Base-by-base conservation (phyloP, 2,329 filamentous ascomycete species). In the Metarhizium humberi region DNA sequence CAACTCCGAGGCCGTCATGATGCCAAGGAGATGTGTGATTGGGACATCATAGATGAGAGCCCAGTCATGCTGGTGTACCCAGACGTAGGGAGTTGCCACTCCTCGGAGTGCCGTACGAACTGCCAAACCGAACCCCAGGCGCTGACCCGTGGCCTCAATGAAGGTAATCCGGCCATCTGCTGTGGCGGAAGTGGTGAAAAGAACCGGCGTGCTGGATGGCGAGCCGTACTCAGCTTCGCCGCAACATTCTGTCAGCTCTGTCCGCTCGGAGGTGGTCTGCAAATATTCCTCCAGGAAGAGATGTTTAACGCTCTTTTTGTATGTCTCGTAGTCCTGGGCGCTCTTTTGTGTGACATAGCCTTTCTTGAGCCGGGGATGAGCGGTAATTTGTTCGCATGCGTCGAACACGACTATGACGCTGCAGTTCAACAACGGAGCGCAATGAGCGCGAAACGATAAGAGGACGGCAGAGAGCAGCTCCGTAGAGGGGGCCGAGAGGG, bases 1-100 rank as follows among this genome's bases (percentile, higher is more conserved):
- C 7, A 29, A 8, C 14, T 52, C 55, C 4, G 55, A 52, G 29
- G 45, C 38, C n/a, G 20, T 18, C 78, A 82, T 81, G 43, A 77
- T 66, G 2, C 72, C 64, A 2, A 82, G 60, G 14, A 81, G 63
- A 1, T 71, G 60, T 1, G 59, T 56, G 2, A 80, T 56, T 0
- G 78, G 78, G 3, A 82, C 69, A 50, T 73, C 66, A 2, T 71
- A 64, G 16, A 73, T 67, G 0, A 82, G 64, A 6, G 71, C 68
- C 79, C 79, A 82, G 64, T 82, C 79, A 60, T 82, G 79, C 64
- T 82, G 79, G 58, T 81, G 78, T 0, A 82, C 66, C 78, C 79
- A 82, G 16, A 80, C 77, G 49, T 79, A 79, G 0, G 76, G 75
- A 1, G 79, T 81, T 13, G 65, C 58, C 0, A 73, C 69, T 5